These are phyloP conservation scores for Melocanna baccifera DNA, from an alignment of 176 grass and related monocot genomes.

Conservation along the genomic window DNA sequence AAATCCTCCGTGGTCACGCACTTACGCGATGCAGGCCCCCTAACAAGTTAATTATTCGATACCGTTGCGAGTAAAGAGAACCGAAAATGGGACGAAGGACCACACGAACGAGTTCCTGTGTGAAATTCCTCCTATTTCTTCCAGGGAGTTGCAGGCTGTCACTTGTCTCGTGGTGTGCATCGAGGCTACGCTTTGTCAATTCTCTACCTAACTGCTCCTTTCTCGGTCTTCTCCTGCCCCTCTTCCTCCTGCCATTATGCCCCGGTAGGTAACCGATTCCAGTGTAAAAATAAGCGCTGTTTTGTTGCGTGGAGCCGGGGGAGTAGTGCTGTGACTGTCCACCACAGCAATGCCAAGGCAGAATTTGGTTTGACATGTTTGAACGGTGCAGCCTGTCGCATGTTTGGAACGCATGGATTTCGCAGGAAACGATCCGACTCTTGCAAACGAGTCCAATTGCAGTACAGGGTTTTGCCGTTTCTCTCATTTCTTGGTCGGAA, in stretches of 20 bases:
- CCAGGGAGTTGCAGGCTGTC: background rate
- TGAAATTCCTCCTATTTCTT: background rate
- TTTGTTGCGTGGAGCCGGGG: constrained; percentile 16
- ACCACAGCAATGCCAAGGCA: background rate
- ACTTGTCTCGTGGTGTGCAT: constrained; percentile 12
- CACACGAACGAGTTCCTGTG: background rate
- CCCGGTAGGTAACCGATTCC: background rate
- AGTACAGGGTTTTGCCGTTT: background rate
- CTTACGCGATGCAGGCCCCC: background rate
- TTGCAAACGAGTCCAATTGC: background rate
- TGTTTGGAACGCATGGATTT: background rate
- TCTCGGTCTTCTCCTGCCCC: background rate
- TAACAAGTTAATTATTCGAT: background rate
- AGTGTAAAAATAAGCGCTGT: background rate
- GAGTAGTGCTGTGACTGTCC: background rate
- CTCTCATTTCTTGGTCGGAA: background rate
- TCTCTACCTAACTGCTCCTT: background rate
- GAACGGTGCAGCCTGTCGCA: background rate
- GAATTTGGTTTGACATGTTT: constrained; percentile 9
- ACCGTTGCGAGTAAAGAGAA: background rate
- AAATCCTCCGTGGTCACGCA: background rate
- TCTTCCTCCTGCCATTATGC: background rate
- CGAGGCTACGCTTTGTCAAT: background rate
- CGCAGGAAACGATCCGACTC: background rate
- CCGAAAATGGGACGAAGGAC: background rate